phyloP scores from a whole-genome alignment of 208 protist species.

The Leishmania turanica region DNA sequence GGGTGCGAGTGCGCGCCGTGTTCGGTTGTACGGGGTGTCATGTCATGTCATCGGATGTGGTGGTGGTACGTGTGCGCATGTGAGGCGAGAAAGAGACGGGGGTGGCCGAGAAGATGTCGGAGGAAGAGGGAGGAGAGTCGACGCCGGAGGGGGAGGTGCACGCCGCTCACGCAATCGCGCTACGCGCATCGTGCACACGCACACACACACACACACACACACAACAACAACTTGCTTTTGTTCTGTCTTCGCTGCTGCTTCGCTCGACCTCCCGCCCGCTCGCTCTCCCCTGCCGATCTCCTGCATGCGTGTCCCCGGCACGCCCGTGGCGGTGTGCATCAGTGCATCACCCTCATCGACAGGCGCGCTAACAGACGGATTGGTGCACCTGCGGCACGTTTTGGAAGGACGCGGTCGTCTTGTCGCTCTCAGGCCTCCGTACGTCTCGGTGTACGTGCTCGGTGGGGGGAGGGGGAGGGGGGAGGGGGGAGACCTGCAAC shows the following conservation, averaged over 20 bases:
- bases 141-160: background rate
- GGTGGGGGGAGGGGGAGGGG: background rate
- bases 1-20: background rate
- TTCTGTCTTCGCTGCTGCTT: background rate
- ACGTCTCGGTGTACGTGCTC: background rate
- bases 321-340: background rate
- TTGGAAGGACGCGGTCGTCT: background rate
- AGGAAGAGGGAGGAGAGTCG: background rate
- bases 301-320: background rate
- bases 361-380: background rate
- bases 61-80: background rate
- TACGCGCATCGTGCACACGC: no score
- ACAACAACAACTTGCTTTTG: background rate
- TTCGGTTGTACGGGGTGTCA: background rate
- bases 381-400: background rate
- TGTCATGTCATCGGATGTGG: background rate
- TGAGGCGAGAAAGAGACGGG: background rate
- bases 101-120: background rate
- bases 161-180: background rate
- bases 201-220: no score
- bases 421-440: background rate
- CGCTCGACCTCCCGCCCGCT: background rate
- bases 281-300: no score
- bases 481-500: background rate
- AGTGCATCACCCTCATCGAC: background rate